A percentile compares a stretch with the other conserved stretches of the same genome.
These are phyloP conservation scores for Gymnopilus junonius DNA, from an alignment of 768 basidiomycete genomes.

Conservation along the genomic window DNA sequence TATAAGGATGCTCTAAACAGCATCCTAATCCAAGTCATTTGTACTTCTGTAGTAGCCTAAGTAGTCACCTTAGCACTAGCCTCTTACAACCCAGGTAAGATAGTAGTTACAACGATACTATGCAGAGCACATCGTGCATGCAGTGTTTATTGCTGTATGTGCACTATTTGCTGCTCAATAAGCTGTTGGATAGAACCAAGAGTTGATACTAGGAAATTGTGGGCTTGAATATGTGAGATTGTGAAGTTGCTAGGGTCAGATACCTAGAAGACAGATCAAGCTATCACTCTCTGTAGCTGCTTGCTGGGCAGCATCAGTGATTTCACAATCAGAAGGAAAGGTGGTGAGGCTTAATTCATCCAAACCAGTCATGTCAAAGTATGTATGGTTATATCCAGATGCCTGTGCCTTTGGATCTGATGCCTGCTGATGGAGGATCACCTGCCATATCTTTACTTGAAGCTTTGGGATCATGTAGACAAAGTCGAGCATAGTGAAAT, in stretches of 20 bases:
- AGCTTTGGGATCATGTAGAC: conserved; percentile 31
- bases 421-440: conserved; percentile 7
- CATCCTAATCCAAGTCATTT: too few relatives aligned
- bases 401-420: conserved; percentile 24
- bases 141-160: too few relatives aligned
- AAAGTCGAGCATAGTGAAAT: conserved; percentile 39
- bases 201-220: not conserved
- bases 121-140: too few relatives aligned
- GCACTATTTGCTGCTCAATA: too few relatives aligned
- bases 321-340: conserved; percentile 28
- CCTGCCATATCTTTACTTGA: conserved; percentile 26
- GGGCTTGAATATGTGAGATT: not conserved
- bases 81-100: too few relatives aligned
- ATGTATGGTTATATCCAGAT: conserved; percentile 32
- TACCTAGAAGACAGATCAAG: conserved; percentile 23
- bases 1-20: too few relatives aligned
- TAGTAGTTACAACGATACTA: too few relatives aligned
- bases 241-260: conserved; percentile 6
- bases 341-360: conserved; percentile 20
- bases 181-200: not conserved
- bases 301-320: conserved; percentile 14
- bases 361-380: conserved; percentile 22
- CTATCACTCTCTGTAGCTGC: conserved; percentile 26
- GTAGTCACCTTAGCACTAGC: too few relatives aligned
- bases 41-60: too few relatives aligned